Evolutionary conservation across 495 filamentous ascomycete genomes (phyloP).

Genomic region (Daldinia loculata): DNA sequence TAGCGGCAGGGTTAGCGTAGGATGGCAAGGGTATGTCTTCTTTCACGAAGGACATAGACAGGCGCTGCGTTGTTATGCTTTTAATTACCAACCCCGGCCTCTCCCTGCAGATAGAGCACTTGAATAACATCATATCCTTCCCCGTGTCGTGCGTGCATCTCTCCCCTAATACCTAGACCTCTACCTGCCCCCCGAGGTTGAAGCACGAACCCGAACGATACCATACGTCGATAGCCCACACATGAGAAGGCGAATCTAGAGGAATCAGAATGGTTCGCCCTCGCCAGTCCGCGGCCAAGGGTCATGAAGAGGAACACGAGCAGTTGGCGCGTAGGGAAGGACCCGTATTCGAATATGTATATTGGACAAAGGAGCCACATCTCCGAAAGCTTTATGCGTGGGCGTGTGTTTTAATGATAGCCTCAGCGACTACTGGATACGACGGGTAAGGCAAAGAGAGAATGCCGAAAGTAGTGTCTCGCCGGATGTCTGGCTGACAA

Average conservation of each 20-base stretch:
- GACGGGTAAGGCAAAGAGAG: slow-evolving; percentile 53
- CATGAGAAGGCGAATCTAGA: slow-evolving; percentile 3
- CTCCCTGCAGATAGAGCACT: slow-evolving; percentile 4
- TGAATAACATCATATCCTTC: slow-evolving; percentile 27
- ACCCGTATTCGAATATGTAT: slow-evolving; percentile 65
- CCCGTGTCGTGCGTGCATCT: slow-evolving; percentile 8
- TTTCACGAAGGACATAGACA: slow-evolving; percentile 14
- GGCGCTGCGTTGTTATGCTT: slow-evolving; percentile 3
- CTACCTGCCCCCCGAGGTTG: background rate
- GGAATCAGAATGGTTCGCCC: slow-evolving; percentile 27
- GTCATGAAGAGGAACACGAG: slow-evolving; percentile 41
- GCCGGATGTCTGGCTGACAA: slow-evolving; percentile 11
- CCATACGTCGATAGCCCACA: background rate
- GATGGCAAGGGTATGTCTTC: background rate
- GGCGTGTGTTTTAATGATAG: slow-evolving; percentile 64
- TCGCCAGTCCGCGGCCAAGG: slow-evolving; percentile 24
- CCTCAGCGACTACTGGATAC: slow-evolving; percentile 72
- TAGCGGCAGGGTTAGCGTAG: slow-evolving; percentile 6
- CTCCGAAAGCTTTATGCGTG: slow-evolving; percentile 67
- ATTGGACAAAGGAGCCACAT: slow-evolving; percentile 67
- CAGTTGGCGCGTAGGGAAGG: slow-evolving; percentile 57
- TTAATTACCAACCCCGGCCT: slow-evolving; percentile 25
- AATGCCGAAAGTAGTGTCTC: background rate
- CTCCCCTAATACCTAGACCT: background rate
- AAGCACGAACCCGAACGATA: no score